Percentiles rank a stretch among this genome's conserved stretches.
Evolutionary conservation across 2,329 filamentous ascomycete genomes (phyloP).

Genomic region (Aspergillus flavus): DNA sequence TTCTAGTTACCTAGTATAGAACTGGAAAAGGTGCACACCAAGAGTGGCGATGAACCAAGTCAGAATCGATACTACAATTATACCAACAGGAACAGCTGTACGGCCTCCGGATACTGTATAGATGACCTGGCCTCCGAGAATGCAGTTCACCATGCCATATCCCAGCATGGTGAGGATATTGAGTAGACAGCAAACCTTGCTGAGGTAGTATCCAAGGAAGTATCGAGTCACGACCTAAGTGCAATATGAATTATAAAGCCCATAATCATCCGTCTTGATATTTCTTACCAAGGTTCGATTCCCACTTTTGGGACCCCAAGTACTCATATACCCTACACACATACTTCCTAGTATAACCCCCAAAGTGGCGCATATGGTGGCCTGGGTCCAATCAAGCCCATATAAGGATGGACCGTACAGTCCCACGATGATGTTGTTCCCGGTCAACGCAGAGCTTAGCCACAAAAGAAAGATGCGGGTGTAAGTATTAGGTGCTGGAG

Average conservation of each 20-base stretch:
- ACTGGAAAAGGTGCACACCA: slow-evolving; percentile 44
- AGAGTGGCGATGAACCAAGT: slow-evolving; percentile 39
- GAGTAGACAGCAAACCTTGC: slow-evolving; percentile 39
- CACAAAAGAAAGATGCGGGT: slow-evolving; percentile 32
- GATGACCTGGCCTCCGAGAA: slow-evolving; percentile 45
- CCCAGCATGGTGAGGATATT: slow-evolving; percentile 45
- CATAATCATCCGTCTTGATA: background rate
- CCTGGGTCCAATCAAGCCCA: slow-evolving; percentile 41
- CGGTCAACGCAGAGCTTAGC: slow-evolving; percentile 40
- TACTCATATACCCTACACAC: slow-evolving; percentile 41
- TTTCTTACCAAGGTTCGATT: slow-evolving; percentile 41
- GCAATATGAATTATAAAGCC: background rate
- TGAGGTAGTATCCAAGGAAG: slow-evolving; percentile 45
- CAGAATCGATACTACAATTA: slow-evolving; percentile 36
- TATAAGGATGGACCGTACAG: slow-evolving; percentile 42
- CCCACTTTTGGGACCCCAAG: slow-evolving; percentile 42
- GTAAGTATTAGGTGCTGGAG: slow-evolving; percentile 6
- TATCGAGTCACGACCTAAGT: slow-evolving; percentile 39
- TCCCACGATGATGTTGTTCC: slow-evolving; percentile 43
- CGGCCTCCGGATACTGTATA: slow-evolving; percentile 39
- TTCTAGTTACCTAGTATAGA: slow-evolving; percentile 37
- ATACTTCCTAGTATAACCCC: slow-evolving; percentile 34
- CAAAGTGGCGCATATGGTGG: slow-evolving; percentile 37
- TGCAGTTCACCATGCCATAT: slow-evolving; percentile 44
- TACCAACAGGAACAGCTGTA: slow-evolving; percentile 39